Base-by-base conservation (phyloP, 2,329 filamentous ascomycete species). In the Xylariaceae sp. region DNA sequence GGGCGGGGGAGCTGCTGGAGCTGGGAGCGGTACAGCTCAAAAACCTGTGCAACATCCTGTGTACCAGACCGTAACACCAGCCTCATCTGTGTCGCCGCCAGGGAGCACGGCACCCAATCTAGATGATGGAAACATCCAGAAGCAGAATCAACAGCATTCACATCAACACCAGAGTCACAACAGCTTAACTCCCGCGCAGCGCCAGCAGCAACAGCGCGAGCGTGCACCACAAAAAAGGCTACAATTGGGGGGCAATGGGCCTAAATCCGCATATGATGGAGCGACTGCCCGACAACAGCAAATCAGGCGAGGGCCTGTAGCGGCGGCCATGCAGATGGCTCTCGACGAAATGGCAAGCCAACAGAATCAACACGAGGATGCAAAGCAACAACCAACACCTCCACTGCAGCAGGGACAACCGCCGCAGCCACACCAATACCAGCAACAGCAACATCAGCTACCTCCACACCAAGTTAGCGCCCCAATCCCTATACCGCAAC, bases 291-390 rank as follows among this genome's bases (percentile, higher is more conserved):
- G n/a, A n/a, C 47, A 47, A 37, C 52, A 47, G 20, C 47, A 48
- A 34, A 27, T 37, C 10, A 20, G 39, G 12, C 21, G 41, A n/a
- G 34, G 52, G n/a, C 23, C 47, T 4, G 45, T 53, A 37, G 40
- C 49, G 17, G 43, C 49, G 19, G 47, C 48, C 19, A 45, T 55
- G 41, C 52, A 53, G 21, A 19, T 55, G 4, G 52, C 48, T 22
- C 47, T 53, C 20, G 52, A 55, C 19, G 53, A 53, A 34, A 42
- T 55, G n/a, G 34, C 48, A 12, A 45, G 45, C 2, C 43, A 47
- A 22, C 51, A 49, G 36, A 40, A 29, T 34, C 47, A 52, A 8
- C 39, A 3, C 27, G 4, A 32, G 5, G n/a, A n/a, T n/a, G n/a
- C n/a, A n/a, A n/a, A 29, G 25, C 25, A 29, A 14, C 25, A 43